Evolutionary conservation across 2,329 filamentous ascomycete species (phyloP).

Genomic region (Apiospora pterosperma): DNA sequence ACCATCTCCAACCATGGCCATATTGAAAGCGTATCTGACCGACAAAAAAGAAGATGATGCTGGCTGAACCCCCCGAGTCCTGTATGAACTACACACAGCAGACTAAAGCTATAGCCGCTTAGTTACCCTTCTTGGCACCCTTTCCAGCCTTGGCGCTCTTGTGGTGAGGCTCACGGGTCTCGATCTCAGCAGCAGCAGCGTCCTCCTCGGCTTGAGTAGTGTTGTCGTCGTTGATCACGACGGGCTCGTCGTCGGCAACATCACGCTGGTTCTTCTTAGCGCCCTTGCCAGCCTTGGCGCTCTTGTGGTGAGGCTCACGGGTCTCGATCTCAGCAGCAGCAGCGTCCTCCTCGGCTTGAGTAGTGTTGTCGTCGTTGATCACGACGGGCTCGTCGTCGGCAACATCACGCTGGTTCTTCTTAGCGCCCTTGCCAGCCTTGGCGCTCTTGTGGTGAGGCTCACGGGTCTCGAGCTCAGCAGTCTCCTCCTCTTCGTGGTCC

Average conservation of each 20-base stretch:
- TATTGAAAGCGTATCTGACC: not conserved
- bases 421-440: not conserved
- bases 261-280: constrained; percentile 7
- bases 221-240: not conserved
- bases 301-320: constrained; percentile 4
- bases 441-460: constrained; percentile 5
- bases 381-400: constrained; percentile 2
- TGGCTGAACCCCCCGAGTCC: not conserved
- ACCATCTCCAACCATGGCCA: not conserved
- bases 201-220: constrained; percentile 6
- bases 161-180: constrained; percentile 4
- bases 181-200: not conserved
- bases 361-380: not conserved
- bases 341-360: constrained; percentile 9
- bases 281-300: constrained; percentile 3
- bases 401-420: not conserved
- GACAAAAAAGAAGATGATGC: not conserved
- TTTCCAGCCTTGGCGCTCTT: not conserved
- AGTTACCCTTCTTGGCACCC: constrained; percentile 7
- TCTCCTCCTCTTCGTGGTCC: constrained; percentile 9
- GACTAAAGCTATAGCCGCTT: not conserved
- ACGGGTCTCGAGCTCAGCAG: not conserved
- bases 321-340: not conserved
- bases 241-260: constrained; percentile 1
- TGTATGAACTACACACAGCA: not conserved